Conservation (phyloP, 2,329 filamentous ascomycete genomes). For the Ambrosiella xylebori region DNA sequence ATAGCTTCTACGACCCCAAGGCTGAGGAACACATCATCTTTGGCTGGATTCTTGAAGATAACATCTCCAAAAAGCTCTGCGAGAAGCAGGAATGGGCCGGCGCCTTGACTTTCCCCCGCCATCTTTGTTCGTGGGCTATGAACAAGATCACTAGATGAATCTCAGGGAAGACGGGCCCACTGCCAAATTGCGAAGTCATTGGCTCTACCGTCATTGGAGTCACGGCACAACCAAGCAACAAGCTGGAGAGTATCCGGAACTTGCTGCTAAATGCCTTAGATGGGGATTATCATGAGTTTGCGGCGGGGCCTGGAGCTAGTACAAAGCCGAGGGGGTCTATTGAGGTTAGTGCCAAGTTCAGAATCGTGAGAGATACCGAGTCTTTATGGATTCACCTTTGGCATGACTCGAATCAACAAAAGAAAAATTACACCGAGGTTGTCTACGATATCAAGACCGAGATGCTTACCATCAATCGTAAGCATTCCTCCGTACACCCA, state of each 20-base stretch:
- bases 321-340: no score
- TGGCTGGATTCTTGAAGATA: constrained; percentile 1
- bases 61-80: background rate
- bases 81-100: background rate
- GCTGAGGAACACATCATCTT: background rate
- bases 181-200: background rate
- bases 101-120: background rate
- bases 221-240: no score
- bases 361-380: no score
- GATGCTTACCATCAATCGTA: background rate
- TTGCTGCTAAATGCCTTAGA: no score
- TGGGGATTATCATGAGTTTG: no score
- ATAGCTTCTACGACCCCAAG: background rate
- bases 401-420: background rate
- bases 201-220: no score
- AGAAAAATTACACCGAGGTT: background rate
- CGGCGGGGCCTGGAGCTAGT: no score
- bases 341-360: no score
- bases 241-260: no score
- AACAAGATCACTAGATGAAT: background rate
- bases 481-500: background rate
- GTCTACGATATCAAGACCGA: background rate
- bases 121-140: background rate
- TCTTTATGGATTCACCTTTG: no score
- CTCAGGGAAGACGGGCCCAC: background rate